Base-by-base conservation (phyloP, 75 land plant species). In the Sequoia sempervirens region DNA sequence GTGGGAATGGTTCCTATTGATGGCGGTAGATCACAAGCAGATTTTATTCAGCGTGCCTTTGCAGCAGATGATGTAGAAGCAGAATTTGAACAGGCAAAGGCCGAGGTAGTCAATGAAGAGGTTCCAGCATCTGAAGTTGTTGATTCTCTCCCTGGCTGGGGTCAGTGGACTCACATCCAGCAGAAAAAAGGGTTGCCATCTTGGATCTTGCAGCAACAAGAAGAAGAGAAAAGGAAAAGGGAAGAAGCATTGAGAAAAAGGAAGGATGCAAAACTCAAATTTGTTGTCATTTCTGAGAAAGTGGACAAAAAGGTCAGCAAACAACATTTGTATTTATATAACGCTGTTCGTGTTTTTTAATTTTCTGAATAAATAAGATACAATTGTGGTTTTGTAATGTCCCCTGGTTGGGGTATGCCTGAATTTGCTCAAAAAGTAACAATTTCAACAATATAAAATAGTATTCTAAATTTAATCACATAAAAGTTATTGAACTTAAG, bases 51-150 rank as follows among this genome's bases (percentile, higher is more conserved):
- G 17, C 89, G 80, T 76, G 98, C 99, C 68, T 97, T 97, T 90
- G 99, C 99, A 54, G 95, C 91, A 54, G 98, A 97, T 91, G 96
- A 96, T 91, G 99, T 97, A 73, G 99, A 96, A 85, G 94, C 88
- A 70, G 99, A 94, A 64, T 97, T 97, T 87, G 90, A 90, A 76
- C 90, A 89, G 76, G 85, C 83, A 78, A 97, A 97, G 83, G 64
- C 85, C 52, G 92, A 88, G 46, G 86, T 87, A 30, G 79, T 96
- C 81, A 86, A 94, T 81, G 94, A 89, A 78, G 98, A 97, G 84
- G 90, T 87, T 83, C 98, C 96, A 72, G 88, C 86, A 86, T 90
- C 91, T 79, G 98, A 96, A 82, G 85, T 85, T 52, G 92, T 91
- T 18, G 81, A 72, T 79, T 68, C 81, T 34, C 83, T 96, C 56